phyloP scores from a whole-genome alignment of 1,139 yeast genomes.

The Geotrichum armillariae region DNA sequence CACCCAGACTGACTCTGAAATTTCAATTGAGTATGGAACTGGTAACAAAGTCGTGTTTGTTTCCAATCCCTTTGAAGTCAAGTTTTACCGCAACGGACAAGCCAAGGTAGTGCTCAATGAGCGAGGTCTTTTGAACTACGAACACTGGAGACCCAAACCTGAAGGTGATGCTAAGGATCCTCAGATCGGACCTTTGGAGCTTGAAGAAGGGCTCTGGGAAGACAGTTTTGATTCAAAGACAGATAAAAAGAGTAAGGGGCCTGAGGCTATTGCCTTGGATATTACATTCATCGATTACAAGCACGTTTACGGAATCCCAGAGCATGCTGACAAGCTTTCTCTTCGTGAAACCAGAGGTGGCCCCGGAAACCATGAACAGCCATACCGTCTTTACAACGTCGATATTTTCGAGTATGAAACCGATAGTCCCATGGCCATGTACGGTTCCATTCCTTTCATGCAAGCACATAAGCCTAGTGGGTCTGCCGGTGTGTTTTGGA shows the following conservation, averaged over 20 bases:
- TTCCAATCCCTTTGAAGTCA: conserved; percentile 54
- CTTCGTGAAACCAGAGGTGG: conserved; percentile 62
- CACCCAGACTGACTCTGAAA: conserved; percentile 21
- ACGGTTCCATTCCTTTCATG: conserved; percentile 90
- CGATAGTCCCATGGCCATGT: conserved; percentile 83
- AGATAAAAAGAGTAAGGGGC: conserved; percentile 77
- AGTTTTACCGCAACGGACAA: conserved; percentile 47
- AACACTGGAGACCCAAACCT: conserved; percentile 62
- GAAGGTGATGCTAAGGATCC: conserved; percentile 25
- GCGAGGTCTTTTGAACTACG: conserved; percentile 67
- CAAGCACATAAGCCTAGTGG: conserved; percentile 60
- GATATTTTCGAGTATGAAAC: conserved; percentile 93
- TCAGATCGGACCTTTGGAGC: conserved; percentile 29
- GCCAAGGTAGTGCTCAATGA: conserved; percentile 64
- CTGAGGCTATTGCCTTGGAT: conserved; percentile 86
- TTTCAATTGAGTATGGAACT: conserved; percentile 45
- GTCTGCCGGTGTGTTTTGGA: conserved; percentile 84
- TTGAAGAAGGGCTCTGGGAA: conserved; percentile 38
- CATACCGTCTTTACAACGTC: conserved; percentile 86
- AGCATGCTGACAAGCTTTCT: conserved; percentile 81
- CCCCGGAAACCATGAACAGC: conserved; percentile 49
- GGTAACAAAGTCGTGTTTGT: conserved; percentile 44
- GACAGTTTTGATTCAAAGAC: conserved; percentile 48
- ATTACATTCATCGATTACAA: conserved; percentile 59
- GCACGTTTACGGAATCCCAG: conserved; percentile 89